Evolutionary conservation across 768 basidiomycete species (phyloP), one percentile per base, ranked within the genome.

Genomic region (Phylloporus rhodoxanthus): DNA sequence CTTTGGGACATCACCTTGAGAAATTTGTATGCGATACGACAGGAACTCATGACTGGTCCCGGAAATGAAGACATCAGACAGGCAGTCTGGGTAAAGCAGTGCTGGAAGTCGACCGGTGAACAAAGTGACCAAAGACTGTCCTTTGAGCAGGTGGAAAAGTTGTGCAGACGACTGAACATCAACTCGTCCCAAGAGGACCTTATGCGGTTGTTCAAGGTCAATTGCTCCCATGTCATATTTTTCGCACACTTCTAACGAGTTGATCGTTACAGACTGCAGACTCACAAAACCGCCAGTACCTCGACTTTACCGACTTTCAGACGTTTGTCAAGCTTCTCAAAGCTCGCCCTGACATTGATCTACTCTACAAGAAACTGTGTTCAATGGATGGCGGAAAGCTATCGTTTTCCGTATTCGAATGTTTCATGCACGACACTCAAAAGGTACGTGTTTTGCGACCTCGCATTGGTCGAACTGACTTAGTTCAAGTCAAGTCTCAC

Each of bases 241-340:
- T 25, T 7, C 1, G 19, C 17, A 5, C 10, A 11, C 11, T 48
- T 26, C 15, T 26, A 36, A 34, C 4, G 17, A 5, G 23, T n/a
- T 41, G 43, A 26, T 17, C 25, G 11, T 5, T 38, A 13, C 57
- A 91, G 88, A 74, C 77, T 68, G 82, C 84, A 8, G 88, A 92
- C 64, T 63, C 67, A 3, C 65, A 75, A 43, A 62, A 70, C 11
- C 73, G 73, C 1, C 79, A 78, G 0, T 80, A 76, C 53, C 79
- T 96, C 28, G 81, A 91, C 63, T 92, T 91, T 59, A 54, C 72
- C 1, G 85, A 83, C 49, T 97, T 95, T 65, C 84, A 87, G 56
- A 73, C 70, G 11, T 91, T 98, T 53, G 86, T 94, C 54, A 87
- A 85, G 60, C 65, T 82, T 28, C 76, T 96, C 48, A 94, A 92